Percentiles rank a stretch among this genome's conserved stretches.
Conservation (phyloP, 179 eudicot genomes). For the Amaranthus tricolor region DNA sequence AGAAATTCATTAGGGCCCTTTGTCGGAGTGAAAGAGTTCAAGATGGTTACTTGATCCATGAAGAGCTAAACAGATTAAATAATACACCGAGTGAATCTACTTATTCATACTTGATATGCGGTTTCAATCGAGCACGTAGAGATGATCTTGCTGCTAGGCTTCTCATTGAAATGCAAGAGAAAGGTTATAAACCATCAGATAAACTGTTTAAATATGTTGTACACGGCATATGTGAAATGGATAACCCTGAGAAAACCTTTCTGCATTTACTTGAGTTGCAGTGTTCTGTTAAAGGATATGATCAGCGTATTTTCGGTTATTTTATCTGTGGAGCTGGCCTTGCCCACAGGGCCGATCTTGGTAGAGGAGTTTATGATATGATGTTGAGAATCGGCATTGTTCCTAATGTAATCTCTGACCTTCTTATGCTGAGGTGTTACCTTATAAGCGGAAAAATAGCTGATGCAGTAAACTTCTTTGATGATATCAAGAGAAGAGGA, state of each 20-base stretch:
- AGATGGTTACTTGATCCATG: slow-evolving; percentile 66
- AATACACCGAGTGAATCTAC: slow-evolving; percentile 35
- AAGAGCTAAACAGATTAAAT: slow-evolving; percentile 42
- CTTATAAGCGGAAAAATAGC: slow-evolving; percentile 45
- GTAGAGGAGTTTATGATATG: slow-evolving; percentile 49
- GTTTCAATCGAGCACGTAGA: slow-evolving; percentile 44
- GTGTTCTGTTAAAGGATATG: slow-evolving; percentile 35
- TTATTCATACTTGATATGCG: slow-evolving; percentile 56
- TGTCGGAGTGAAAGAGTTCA: slow-evolving; percentile 60
- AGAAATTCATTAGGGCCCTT: slow-evolving; percentile 60
- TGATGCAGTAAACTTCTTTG: slow-evolving; percentile 54
- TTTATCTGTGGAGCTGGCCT: slow-evolving; percentile 80
- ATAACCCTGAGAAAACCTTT: slow-evolving; percentile 51
- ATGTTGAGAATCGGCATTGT: slow-evolving; percentile 23
- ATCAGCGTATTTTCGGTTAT: slow-evolving; percentile 34
- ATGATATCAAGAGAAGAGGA: slow-evolving; percentile 41
- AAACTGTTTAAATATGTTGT: slow-evolving; percentile 53
- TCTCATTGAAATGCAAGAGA: slow-evolving; percentile 89
- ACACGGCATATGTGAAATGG: slow-evolving; percentile 42
- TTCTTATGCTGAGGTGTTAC: slow-evolving; percentile 53
- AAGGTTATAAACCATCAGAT: slow-evolving; percentile 45
- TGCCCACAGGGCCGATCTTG: slow-evolving; percentile 60
- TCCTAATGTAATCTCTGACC: slow-evolving; percentile 35
- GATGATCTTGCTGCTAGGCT: slow-evolving; percentile 69
- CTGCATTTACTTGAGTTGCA: slow-evolving; percentile 59